Evolutionary conservation across 441 rosid genomes (phyloP).

Genomic region (Aquilaria agallochum): DNA sequence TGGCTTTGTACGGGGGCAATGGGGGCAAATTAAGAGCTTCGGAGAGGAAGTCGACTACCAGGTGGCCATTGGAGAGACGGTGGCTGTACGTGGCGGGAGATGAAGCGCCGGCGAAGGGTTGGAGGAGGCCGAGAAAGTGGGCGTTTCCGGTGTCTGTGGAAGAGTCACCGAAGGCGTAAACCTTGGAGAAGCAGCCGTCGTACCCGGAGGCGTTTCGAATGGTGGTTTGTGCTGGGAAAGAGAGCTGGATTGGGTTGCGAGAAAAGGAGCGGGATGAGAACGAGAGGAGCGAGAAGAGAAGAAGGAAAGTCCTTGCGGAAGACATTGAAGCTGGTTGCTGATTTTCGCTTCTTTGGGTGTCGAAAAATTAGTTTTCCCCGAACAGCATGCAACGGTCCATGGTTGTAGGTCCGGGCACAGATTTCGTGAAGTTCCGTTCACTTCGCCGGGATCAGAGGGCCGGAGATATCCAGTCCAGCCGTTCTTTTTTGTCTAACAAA

Average conservation of each 20-base stretch:
- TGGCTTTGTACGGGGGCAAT: conserved; percentile 7
- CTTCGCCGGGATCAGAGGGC: too few species aligned
- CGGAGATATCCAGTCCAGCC: too few species aligned
- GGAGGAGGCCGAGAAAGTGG: conserved; percentile 19
- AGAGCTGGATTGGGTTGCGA: neutral
- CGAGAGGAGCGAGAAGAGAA: neutral
- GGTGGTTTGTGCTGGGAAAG: neutral
- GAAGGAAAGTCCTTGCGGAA: neutral
- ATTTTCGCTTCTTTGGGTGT: too few species aligned
- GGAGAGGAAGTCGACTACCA: conserved; percentile 39
- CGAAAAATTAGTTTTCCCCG: too few species aligned
- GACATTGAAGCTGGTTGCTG: neutral
- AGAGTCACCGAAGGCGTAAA: conserved; percentile 43
- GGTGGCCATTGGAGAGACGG: conserved; percentile 31
- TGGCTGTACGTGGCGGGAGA: neutral
- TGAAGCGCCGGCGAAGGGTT: conserved; percentile 11
- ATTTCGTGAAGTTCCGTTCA: too few species aligned
- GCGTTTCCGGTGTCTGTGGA: conserved; percentile 46
- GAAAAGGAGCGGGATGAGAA: neutral
- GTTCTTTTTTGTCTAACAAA: too few species aligned
- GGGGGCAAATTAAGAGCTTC: conserved; percentile 30
- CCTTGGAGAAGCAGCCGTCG: conserved; percentile 23
- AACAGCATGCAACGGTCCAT: too few species aligned
- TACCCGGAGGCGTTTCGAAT: neutral
- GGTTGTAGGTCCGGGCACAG: too few species aligned